Base-by-base conservation (phyloP, 192 early-diverging fungal genomes). In the Linnemannia schmuckeri region DNA sequence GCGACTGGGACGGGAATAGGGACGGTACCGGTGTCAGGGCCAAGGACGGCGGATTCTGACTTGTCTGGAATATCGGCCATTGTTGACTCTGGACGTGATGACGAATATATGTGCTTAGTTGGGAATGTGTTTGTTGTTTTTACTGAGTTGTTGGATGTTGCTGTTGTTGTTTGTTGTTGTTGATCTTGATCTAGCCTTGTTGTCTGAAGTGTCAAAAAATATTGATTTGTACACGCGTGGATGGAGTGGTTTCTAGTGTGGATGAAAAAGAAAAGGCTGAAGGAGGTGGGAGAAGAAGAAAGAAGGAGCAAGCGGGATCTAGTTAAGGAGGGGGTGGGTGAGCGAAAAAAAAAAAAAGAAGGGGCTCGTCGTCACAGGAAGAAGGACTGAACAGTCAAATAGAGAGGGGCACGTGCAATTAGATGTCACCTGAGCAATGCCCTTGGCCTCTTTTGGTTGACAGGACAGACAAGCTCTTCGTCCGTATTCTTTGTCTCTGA, bases 21-120 rank as follows among this genome's bases (percentile, higher is more conserved):
- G 38, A 41, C n/a, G 38, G 35, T 22, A 42, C 24, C 70, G 41
- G 27, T 72, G 70, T 41, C 41, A 42, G 33, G 38, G n/a, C 35
- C 44, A n/a, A 66, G 15, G 47, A 37, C 44, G 22, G 41, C 37
- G 20, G 38, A 30, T 10, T 72, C 70, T 24, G 70, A 73, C 49
- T 77, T 82, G 75, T 76, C 70, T 24, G 80, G 9, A n/a, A 71
- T 55, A 42, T 77, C 75, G 6, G 81, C 49, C 81, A 82, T 76
- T 7, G 73, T 72, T 30, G 47, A 49, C 61, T 30, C 12, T 33
- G 9, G 61, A 66, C 61, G 33, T 66, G 61, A 66, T 66, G 61
- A 66, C 61, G 61, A 66, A 41, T 72, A 42, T 72, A 42, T 72
- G 70, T 0, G 49, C 17, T 20, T 18, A 42, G 74, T 38, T 46